These are phyloP conservation scores for Phanerodontia chrysosporium DNA, from an alignment of 768 basidiomycete species.

Conservation along the genomic window DNA sequence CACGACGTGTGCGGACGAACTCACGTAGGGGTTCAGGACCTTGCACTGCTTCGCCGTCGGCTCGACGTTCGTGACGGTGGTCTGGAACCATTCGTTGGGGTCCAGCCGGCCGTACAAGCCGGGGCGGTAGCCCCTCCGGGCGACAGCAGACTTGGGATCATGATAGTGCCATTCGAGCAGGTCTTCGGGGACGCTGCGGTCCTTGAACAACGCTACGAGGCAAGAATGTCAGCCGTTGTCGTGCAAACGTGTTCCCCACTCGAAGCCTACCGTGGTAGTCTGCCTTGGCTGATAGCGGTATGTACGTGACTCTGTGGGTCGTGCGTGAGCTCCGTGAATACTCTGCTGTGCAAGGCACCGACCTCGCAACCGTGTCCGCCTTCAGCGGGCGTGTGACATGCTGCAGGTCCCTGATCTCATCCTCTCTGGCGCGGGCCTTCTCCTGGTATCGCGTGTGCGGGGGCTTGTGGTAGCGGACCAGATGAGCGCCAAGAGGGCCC, in stretches of 20 bases:
- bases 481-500: background rate
- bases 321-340: background rate
- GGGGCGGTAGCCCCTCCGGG: slow-evolving; percentile 47
- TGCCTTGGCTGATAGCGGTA: slow-evolving; percentile 54
- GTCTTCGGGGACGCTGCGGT: slow-evolving; percentile 17
- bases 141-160: slow-evolving; percentile 58
- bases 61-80: slow-evolving; percentile 74
- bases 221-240: slow-evolving; percentile 26
- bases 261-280: slow-evolving; percentile 63
- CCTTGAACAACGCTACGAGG: background rate
- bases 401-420: slow-evolving; percentile 48
- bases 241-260: too few species aligned
- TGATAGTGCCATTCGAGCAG: slow-evolving; percentile 57
- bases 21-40: slow-evolving; percentile 64
- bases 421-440: slow-evolving; percentile 34
- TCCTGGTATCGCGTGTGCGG: slow-evolving; percentile 42
- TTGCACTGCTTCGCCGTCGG: slow-evolving; percentile 75
- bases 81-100: slow-evolving; percentile 53
- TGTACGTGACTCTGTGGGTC: slow-evolving; percentile 46
- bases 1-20: slow-evolving; percentile 15
- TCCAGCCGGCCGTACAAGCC: slow-evolving; percentile 60
- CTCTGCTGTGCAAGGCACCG: slow-evolving; percentile 16
- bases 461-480: slow-evolving; percentile 28
- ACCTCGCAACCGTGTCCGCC: slow-evolving; percentile 55
- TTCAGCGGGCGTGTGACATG: slow-evolving; percentile 60